Evolutionary conservation across 352 stramenopile species (phyloP).

Genomic region (Poterioochromonas sp.): DNA sequence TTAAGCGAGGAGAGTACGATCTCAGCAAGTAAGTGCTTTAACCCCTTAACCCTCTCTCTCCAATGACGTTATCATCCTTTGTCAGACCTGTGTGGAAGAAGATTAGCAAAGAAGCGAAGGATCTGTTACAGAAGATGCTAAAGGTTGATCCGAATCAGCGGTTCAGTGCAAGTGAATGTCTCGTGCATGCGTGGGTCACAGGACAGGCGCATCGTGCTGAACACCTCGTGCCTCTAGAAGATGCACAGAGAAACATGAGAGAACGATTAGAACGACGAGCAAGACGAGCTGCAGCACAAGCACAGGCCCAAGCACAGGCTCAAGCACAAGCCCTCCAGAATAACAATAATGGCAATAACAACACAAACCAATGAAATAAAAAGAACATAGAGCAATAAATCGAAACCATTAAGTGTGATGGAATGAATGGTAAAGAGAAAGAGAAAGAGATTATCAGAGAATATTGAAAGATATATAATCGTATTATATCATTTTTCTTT

Average conservation of each 20-base stretch:
- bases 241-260: constrained; percentile 8
- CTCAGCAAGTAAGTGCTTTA: background rate
- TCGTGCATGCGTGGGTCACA: constrained; percentile 27
- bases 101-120: constrained; percentile 24
- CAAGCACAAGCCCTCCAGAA: background rate
- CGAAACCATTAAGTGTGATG: background rate
- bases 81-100: constrained; percentile 21
- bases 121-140: constrained; percentile 1
- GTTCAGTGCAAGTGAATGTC: background rate
- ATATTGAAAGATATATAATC: background rate
- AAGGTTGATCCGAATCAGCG: background rate
- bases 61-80: background rate
- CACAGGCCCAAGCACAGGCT: background rate
- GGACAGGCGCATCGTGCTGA: constrained; percentile 41
- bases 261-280: background rate
- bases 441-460: background rate
- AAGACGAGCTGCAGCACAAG: background rate
- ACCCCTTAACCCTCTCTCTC: background rate
- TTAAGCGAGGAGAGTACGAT: background rate
- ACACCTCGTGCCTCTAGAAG: background rate
- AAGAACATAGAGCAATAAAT: background rate
- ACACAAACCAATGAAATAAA: background rate
- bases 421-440: background rate
- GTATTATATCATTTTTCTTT: background rate
- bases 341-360: background rate